phyloP scores from a whole-genome alignment of 106 monocot genomes.

The Platanthera zijinensis region DNA sequence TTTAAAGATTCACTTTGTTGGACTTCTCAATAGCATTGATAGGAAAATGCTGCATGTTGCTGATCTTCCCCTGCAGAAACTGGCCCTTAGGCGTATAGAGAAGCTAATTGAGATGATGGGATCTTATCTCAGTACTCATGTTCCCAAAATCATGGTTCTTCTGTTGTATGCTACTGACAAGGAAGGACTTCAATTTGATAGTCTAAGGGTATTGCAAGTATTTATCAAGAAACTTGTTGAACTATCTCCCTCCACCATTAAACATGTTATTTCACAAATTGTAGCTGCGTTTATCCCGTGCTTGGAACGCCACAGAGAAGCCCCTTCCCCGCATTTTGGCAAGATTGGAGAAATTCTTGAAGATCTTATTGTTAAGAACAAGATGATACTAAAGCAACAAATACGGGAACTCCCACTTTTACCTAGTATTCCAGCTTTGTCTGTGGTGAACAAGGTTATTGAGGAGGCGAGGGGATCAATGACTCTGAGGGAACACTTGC shows the following conservation, averaged over 20 bases:
- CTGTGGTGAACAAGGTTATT: slow-evolving; percentile 73
- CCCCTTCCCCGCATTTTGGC: slow-evolving; percentile 34
- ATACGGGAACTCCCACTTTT: slow-evolving; percentile 85
- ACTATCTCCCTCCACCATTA: slow-evolving; percentile 74
- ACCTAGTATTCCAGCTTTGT: slow-evolving; percentile 69
- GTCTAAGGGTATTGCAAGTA: slow-evolving; percentile 61
- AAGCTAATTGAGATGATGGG: slow-evolving; percentile 98
- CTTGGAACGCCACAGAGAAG: slow-evolving; percentile 51
- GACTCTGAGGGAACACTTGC: slow-evolving; percentile 76
- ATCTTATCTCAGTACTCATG: slow-evolving; percentile 66
- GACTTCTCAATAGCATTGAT: slow-evolving; percentile 95
- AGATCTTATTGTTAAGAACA: slow-evolving; percentile 71
- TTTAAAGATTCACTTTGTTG: slow-evolving; percentile 89
- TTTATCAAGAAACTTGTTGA: slow-evolving; percentile 78
- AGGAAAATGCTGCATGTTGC: slow-evolving; percentile 91
- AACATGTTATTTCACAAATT: slow-evolving; percentile 87
- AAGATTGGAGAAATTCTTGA: slow-evolving; percentile 76
- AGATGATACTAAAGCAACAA: slow-evolving; percentile 49
- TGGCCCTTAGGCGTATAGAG: slow-evolving; percentile 68
- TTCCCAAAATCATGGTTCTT: slow-evolving; percentile 97
- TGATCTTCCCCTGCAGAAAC: slow-evolving; percentile 57
- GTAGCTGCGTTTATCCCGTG: slow-evolving; percentile 94
- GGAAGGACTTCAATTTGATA: slow-evolving; percentile 72
- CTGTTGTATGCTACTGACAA: slow-evolving; percentile 81
- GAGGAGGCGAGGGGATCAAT: slow-evolving; percentile 84